Percentiles rank a stretch among this genome's conserved stretches.
Evolutionary conservation across 176 grass and related monocot species (phyloP).

Genomic region (Aegilops sharonensis): DNA sequence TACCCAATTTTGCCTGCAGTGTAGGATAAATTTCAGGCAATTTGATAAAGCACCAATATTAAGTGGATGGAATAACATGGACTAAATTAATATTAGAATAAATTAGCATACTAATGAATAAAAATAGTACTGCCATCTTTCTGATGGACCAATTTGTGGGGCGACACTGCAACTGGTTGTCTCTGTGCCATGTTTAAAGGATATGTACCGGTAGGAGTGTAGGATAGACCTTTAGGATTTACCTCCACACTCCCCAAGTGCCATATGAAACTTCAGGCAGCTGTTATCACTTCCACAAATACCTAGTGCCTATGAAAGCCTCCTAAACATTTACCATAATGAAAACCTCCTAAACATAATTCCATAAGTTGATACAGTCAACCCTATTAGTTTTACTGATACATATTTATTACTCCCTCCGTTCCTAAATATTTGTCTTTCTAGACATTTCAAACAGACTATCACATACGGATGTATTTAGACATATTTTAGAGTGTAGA

Average conservation of each 20-base stretch:
- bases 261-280: neutral
- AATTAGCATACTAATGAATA: neutral
- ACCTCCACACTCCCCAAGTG: neutral
- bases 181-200: neutral
- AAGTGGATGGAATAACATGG: constrained; percentile 12
- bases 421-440: too few relatives aligned
- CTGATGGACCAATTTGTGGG: neutral
- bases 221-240: constrained; percentile 4
- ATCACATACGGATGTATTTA: too few relatives aligned
- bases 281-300: neutral
- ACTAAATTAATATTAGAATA: neutral
- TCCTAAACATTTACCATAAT: neutral
- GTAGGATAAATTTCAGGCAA: neutral
- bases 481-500: too few relatives aligned
- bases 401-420: too few relatives aligned
- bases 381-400: neutral
- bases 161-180: neutral
- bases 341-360: neutral
- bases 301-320: neutral
- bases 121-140: neutral
- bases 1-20: constrained; percentile 82
- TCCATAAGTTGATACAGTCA: neutral
- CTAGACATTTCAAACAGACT: too few relatives aligned
- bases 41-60: neutral
- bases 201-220: neutral